Evolutionary conservation across 2,329 filamentous ascomycete genomes (phyloP).

Genomic region (Pseudonectria foliicola): DNA sequence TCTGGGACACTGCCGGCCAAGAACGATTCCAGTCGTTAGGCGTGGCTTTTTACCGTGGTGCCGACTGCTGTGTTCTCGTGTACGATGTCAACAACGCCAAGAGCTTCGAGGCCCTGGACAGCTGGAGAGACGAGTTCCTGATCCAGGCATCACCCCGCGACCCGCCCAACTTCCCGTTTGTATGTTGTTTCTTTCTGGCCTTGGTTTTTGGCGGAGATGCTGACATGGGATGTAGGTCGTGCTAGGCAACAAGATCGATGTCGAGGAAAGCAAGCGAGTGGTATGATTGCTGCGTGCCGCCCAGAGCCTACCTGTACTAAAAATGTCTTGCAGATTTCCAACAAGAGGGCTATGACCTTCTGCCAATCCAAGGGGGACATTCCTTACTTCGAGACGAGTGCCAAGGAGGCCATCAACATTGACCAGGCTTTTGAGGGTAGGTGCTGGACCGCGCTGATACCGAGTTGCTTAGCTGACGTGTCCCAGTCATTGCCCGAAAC

Average conservation of each 20-base stretch:
- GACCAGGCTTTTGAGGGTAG: conserved; percentile 69
- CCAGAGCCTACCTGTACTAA: conserved; percentile 2
- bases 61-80: conserved; percentile 95
- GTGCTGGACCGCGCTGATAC: conserved; percentile 8
- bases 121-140: conserved; percentile 96
- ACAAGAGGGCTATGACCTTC: conserved; percentile 93
- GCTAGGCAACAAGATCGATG: conserved; percentile 97
- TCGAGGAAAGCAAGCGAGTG: conserved; percentile 95
- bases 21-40: conserved; percentile 96
- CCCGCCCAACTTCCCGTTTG: conserved; percentile 95
- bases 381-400: conserved; percentile 98
- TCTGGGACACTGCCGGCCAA: conserved; percentile 97
- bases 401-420: conserved; percentile 97
- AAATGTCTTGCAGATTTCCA: conserved; percentile 61
- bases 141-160: conserved; percentile 96
- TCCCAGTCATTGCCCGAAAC: conserved; percentile 84
- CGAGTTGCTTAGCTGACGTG: conserved; percentile 3
- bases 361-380: conserved; percentile 97
- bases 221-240: conserved; percentile 58
- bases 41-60: conserved; percentile 94
- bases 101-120: conserved; percentile 96
- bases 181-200: conserved; percentile 75
- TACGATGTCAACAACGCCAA: conserved; percentile 99
- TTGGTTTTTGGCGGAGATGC: not conserved
- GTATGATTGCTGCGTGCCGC: conserved; percentile 31